phyloP scores from a whole-genome alignment of 2,329 filamentous ascomycete genomes.

The Pestalotiopsis sp. region DNA sequence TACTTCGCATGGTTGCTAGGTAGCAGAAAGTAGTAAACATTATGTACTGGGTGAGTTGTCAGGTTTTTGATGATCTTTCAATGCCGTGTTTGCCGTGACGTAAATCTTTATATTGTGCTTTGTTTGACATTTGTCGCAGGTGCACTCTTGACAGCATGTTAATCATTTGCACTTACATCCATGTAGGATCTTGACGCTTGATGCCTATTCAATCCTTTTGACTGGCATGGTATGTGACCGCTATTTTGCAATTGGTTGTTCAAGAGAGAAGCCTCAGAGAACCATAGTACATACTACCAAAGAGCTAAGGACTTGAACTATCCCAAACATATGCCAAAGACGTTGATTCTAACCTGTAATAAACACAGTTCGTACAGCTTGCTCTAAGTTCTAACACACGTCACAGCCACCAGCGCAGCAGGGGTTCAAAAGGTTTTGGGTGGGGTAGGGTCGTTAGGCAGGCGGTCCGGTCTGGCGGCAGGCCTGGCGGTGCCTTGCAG shows the following conservation, averaged over 20 bases:
- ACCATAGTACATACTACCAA: neutral
- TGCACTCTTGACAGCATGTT: neutral
- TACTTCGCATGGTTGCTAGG: too few species aligned
- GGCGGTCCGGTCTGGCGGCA: neutral
- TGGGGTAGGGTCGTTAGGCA: neutral
- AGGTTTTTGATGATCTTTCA: neutral
- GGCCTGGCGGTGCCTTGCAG: conserved; percentile 5
- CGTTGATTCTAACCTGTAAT: neutral
- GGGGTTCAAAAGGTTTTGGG: neutral
- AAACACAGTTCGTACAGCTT: neutral
- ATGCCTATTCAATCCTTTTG: too few species aligned
- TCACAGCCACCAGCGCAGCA: neutral
- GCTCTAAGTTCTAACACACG: neutral
- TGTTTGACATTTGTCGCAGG: neutral
- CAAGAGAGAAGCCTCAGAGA: neutral
- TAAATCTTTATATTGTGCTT: neutral
- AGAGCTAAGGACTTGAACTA: neutral
- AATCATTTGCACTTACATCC: too few species aligned
- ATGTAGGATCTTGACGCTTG: too few species aligned
- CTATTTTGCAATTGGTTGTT: neutral
- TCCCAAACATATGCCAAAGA: neutral
- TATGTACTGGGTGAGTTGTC: neutral
- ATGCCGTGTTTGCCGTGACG: conserved; percentile 1
- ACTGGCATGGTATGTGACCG: too few species aligned
- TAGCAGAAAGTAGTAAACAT: neutral